Evolutionary conservation across 495 filamentous ascomycete species (phyloP).

Genomic region (Annulohypoxylon stygium): DNA sequence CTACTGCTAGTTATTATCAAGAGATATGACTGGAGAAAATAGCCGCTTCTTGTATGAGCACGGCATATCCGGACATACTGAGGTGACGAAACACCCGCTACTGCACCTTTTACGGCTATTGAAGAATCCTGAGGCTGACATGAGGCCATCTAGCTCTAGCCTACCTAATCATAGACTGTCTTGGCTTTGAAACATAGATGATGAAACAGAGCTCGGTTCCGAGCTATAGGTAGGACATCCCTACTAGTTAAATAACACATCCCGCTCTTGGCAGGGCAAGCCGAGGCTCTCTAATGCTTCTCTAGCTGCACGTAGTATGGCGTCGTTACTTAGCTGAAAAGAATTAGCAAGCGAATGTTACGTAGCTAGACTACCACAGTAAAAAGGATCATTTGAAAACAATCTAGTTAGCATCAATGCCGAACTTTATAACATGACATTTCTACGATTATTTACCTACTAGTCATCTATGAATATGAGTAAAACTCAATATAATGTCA

Average conservation of each 20-base stretch:
- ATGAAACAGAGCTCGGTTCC: background rate
- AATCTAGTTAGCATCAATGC: background rate
- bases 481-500: background rate
- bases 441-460: background rate
- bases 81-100: background rate
- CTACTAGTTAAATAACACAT: slow-evolving; percentile 14
- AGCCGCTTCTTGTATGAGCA: background rate
- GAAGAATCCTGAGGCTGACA: slow-evolving; percentile 1
- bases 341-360: background rate
- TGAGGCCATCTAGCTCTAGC: background rate
- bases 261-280: slow-evolving; percentile 11
- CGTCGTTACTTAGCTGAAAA: background rate
- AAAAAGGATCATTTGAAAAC: background rate
- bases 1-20: background rate
- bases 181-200: slow-evolving; percentile 3
- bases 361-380: background rate
- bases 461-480: background rate
- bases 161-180: background rate
- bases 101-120: background rate
- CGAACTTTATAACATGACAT: background rate
- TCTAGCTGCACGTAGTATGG: background rate
- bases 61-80: background rate
- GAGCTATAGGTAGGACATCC: background rate
- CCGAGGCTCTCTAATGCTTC: background rate
- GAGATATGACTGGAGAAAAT: background rate